Evolutionary conservation across 2,329 filamentous ascomycete genomes (phyloP).

Genomic region (Tolypocladium inflatum): DNA sequence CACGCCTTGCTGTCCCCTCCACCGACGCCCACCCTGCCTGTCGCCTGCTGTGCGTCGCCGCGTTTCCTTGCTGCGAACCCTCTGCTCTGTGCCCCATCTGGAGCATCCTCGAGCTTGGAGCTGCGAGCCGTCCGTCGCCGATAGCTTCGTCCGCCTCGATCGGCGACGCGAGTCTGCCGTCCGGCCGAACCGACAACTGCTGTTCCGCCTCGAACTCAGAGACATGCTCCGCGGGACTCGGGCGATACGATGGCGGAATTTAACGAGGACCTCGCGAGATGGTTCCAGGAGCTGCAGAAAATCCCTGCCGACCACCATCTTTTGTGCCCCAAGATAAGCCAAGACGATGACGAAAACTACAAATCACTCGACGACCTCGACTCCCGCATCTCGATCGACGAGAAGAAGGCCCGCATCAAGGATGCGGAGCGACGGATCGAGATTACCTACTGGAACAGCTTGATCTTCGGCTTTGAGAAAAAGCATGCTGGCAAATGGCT

Average conservation of each 20-base stretch:
- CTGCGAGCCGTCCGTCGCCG: neutral
- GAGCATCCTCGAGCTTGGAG: neutral
- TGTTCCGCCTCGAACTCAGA: neutral
- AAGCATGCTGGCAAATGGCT: conserved; percentile 51
- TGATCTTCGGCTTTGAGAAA: conserved; percentile 58
- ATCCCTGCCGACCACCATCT: conserved; percentile 48
- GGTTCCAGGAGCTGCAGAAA: conserved; percentile 32
- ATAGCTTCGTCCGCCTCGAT: neutral
- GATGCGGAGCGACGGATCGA: conserved; percentile 47
- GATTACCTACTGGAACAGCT: conserved; percentile 56
- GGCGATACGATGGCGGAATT: conserved; percentile 25
- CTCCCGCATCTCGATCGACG: conserved; percentile 36
- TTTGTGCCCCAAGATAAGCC: conserved; percentile 55
- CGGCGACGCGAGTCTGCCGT: neutral
- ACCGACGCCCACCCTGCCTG: neutral
- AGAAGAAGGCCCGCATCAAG: conserved; percentile 43
- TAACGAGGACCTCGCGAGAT: conserved; percentile 30
- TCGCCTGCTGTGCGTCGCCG: neutral
- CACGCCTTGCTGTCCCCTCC: neutral
- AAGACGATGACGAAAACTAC: conserved; percentile 57
- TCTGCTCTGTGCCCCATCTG: neutral
- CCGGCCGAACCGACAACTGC: neutral
- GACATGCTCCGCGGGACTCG: conserved; percentile 1
- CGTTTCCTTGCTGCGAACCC: neutral
- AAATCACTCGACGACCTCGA: conserved; percentile 35